Evolutionary conservation across 495 filamentous ascomycete genomes (phyloP).

Genomic region (Aspergillus nanangensis): DNA sequence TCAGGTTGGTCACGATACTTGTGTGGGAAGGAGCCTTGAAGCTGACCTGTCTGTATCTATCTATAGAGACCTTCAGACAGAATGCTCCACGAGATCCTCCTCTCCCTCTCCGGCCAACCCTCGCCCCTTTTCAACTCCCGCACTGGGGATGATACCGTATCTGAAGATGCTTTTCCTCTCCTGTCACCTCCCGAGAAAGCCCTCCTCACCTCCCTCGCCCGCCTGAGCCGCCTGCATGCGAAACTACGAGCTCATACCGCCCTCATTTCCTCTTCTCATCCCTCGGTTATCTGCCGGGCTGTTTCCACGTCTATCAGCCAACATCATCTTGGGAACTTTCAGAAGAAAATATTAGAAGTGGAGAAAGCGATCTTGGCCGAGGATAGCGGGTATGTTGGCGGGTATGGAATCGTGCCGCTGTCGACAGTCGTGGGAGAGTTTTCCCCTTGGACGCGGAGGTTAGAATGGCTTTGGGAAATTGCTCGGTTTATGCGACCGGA

Average conservation of each 20-base stretch:
- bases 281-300: conserved; percentile 77
- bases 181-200: conserved; percentile 77
- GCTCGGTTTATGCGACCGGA: conserved; percentile 56
- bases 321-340: conserved; percentile 71
- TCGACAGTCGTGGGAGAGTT: conserved; percentile 82
- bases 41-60: conserved; percentile 4
- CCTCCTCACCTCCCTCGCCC: conserved; percentile 70
- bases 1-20: conserved; percentile 15
- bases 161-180: conserved; percentile 42
- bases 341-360: conserved; percentile 76
- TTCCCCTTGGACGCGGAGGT: conserved; percentile 70
- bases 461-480: conserved; percentile 85
- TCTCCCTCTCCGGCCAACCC: conserved; percentile 88
- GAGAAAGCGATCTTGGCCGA: conserved; percentile 70
- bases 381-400: conserved; percentile 73
- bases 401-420: conserved; percentile 87
- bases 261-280: conserved; percentile 62
- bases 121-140: conserved; percentile 70
- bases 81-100: conserved; percentile 97
- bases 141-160: conserved; percentile 28
- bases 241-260: conserved; percentile 58
- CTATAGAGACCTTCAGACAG: conserved; percentile 29
- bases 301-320: conserved; percentile 77
- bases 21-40: background rate
- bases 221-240: conserved; percentile 71